These are phyloP conservation scores for Citrus medica DNA, from an alignment of 345 rosid genomes.

Conservation along the genomic window DNA sequence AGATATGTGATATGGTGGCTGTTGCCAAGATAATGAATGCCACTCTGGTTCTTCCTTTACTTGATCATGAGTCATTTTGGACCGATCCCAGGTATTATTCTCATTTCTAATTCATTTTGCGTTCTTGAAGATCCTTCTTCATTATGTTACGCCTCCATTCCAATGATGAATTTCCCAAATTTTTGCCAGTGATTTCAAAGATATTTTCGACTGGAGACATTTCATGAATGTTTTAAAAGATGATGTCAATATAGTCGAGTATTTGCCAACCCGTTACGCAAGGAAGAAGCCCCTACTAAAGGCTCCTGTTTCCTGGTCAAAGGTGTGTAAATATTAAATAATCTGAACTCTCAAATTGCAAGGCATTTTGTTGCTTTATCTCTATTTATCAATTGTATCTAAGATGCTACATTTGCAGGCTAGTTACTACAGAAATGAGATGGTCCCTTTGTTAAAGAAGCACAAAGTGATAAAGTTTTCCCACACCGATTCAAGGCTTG, in stretches of 20 bases:
- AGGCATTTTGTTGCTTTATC: not conserved
- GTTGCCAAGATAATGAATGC: conserved; percentile 95
- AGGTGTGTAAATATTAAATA: conserved; percentile 41
- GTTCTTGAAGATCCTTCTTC: not conserved
- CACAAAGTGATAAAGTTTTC: conserved; percentile 86
- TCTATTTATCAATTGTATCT: conserved; percentile 9
- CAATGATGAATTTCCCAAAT: not conserved
- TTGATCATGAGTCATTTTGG: conserved; percentile 98
- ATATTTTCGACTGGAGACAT: conserved; percentile 94
- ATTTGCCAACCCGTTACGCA: conserved; percentile 56
- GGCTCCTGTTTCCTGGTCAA: conserved; percentile 99
- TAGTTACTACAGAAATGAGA: conserved; percentile 80
- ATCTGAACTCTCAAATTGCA: not conserved
- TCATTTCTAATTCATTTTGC: not conserved
- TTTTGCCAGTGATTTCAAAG: conserved; percentile 84
- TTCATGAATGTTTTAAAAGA: conserved; percentile 69
- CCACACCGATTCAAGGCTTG: conserved; percentile 86
- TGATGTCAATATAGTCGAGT: conserved; percentile 78
- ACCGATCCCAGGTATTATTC: conserved; percentile 84
- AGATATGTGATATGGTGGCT: conserved; percentile 99
- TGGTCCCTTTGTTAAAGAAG: conserved; percentile 61
- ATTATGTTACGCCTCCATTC: not conserved
- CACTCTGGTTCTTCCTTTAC: conserved; percentile 91
- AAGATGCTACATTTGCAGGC: conserved; percentile 54
- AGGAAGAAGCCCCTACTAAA: conserved; percentile 57